Conservation (phyloP, 2,329 filamentous ascomycete genomes). For the Metarhizium sp. region DNA sequence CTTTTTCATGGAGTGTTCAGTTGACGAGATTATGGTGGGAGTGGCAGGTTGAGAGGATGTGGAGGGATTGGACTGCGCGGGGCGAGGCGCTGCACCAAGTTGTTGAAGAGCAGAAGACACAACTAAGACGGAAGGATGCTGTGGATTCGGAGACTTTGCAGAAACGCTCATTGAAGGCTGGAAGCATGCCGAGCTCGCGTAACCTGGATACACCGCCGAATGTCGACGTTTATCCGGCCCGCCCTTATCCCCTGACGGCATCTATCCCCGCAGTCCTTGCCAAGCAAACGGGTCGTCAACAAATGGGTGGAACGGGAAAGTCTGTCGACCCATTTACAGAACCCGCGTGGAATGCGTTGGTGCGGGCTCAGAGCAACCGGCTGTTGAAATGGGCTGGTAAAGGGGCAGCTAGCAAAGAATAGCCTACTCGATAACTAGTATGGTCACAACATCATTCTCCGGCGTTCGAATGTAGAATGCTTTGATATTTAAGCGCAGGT, state of each 20-base stretch:
- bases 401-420: not conserved
- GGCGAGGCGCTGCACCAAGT: slow-evolving; percentile 30
- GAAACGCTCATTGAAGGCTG: not conserved
- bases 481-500: too few species aligned
- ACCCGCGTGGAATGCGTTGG: slow-evolving; percentile 4
- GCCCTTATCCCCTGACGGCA: not conserved
- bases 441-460: not conserved
- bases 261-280: not conserved
- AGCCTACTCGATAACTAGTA: not conserved
- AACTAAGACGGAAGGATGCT: slow-evolving; percentile 15
- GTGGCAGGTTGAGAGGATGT: slow-evolving; percentile 19
- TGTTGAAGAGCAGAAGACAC: slow-evolving; percentile 26
- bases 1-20: slow-evolving; percentile 22
- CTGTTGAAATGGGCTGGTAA: not conserved
- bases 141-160: not conserved
- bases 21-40: slow-evolving; percentile 23
- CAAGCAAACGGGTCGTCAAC: not conserved
- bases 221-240: not conserved
- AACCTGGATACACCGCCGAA: slow-evolving; percentile 1
- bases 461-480: too few species aligned
- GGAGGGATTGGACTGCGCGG: slow-evolving; percentile 30
- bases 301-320: not conserved
- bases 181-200: not conserved
- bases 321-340: slow-evolving; percentile 4
- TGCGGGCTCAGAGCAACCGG: not conserved